A percentile compares a stretch with the other conserved stretches of the same genome.
Conservation (phyloP, 345 rosid genomes). For the Erucastrum elatum region DNA sequence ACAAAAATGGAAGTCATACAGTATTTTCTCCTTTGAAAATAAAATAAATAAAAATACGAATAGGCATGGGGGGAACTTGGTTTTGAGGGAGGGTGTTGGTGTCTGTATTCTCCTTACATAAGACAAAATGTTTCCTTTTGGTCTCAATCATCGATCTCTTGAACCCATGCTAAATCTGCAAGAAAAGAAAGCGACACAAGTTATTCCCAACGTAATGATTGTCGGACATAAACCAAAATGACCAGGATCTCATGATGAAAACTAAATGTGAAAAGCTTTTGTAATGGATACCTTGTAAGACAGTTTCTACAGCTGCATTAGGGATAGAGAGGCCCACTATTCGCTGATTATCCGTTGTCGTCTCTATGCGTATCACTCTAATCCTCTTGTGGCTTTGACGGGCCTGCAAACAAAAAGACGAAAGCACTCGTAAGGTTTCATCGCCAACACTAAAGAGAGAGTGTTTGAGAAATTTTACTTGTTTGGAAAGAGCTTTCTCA, state of each 20-base stretch:
- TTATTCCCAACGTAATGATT: background rate
- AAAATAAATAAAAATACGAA: constrained; percentile 24
- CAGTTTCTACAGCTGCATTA: constrained; percentile 86
- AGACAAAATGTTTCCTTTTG: background rate
- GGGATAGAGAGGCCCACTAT: constrained; percentile 93
- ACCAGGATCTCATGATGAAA: background rate
- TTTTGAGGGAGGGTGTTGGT: background rate
- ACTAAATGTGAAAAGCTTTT: background rate
- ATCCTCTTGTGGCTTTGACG: constrained; percentile 86
- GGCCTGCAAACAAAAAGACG: constrained; percentile 49
- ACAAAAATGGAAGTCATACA: constrained; percentile 33
- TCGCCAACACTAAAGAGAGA: constrained; percentile 2
- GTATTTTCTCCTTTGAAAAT: background rate
- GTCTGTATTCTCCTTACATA: constrained; percentile 23
- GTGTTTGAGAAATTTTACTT: constrained; percentile 46
- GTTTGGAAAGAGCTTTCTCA: constrained; percentile 94
- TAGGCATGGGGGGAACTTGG: constrained; percentile 25
- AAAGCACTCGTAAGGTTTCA: background rate
- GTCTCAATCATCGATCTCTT: constrained; percentile 75
- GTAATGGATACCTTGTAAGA: constrained; percentile 73
- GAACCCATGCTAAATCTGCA: constrained; percentile 96
- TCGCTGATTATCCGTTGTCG: constrained; percentile 72
- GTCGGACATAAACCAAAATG: constrained; percentile 9
- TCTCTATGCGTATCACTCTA: constrained; percentile 84
- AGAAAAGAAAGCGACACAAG: background rate